Conservation (phyloP, 768 basidiomycete species). For the Leucocoprinus sp. region DNA sequence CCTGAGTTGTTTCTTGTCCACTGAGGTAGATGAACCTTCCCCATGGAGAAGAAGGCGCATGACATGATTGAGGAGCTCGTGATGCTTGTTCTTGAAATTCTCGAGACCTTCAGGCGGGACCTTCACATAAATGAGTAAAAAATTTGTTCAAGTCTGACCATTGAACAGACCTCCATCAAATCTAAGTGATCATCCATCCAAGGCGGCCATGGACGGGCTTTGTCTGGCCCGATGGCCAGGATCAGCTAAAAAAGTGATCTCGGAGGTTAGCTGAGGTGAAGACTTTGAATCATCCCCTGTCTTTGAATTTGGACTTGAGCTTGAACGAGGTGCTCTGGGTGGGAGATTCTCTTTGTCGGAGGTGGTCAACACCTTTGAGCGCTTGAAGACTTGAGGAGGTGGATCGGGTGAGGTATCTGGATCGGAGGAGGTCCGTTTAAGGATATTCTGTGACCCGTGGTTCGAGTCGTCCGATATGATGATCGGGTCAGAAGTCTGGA, state of each 20-base stretch:
- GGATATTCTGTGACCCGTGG: constrained; percentile 22
- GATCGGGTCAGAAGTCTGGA: constrained; percentile 22
- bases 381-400: constrained; percentile 25
- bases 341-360: constrained; percentile 31
- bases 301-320: no score
- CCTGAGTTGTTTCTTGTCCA: constrained; percentile 1
- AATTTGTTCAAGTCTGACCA: neutral
- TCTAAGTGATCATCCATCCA: constrained; percentile 5
- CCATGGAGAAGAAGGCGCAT: constrained; percentile 7
- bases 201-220: neutral
- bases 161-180: neutral
- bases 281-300: no score
- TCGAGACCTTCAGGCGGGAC: neutral
- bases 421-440: constrained; percentile 36
- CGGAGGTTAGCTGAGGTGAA: neutral
- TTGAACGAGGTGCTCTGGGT: neutral
- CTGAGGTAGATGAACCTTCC: neutral
- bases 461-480: constrained; percentile 31
- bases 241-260: neutral
- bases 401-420: constrained; percentile 22
- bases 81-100: neutral
- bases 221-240: neutral
- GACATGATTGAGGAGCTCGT: constrained; percentile 1
- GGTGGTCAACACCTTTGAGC: constrained; percentile 18
- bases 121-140: neutral